These are phyloP conservation scores for Coemansia sp. DNA, from an alignment of 192 early-diverging fungal species.

Conservation along the genomic window DNA sequence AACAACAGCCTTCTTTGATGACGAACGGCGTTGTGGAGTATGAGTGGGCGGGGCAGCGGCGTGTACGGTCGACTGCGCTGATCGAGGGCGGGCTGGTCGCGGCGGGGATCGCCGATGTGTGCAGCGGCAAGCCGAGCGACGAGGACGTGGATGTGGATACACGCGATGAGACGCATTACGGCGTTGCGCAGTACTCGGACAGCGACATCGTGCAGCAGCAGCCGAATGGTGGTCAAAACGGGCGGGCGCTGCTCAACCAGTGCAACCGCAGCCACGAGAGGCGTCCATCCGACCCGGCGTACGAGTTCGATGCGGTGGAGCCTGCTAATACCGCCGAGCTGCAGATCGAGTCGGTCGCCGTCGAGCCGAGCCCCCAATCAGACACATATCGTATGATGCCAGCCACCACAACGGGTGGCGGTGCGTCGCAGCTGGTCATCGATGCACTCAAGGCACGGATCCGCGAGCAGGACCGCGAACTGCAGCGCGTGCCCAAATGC, in stretches of 20 bases:
- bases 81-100: conserved; percentile 66
- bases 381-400: no score
- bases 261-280: conserved; percentile 22
- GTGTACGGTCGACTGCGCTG: conserved; percentile 76
- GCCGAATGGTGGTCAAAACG: neutral
- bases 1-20: no score
- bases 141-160: conserved; percentile 84
- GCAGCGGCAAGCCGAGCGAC: conserved; percentile 61
- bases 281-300: no score
- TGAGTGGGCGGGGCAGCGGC: conserved; percentile 76
- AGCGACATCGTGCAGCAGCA: conserved; percentile 66
- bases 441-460: conserved; percentile 75
- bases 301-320: no score
- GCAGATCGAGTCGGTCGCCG: neutral
- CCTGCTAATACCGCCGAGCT: conserved; percentile 8
- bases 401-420: conserved; percentile 9
- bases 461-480: conserved; percentile 57
- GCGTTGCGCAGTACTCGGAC: conserved; percentile 62
- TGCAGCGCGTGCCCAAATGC: conserved; percentile 60
- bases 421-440: conserved; percentile 63
- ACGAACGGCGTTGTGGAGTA: conserved; percentile 65
- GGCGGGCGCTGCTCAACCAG: no score
- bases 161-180: conserved; percentile 71
- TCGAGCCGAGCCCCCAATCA: no score
- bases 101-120: neutral